Evolutionary conservation across 257 asterid species (phyloP).

Genomic region (Thymus mandschuricus): DNA sequence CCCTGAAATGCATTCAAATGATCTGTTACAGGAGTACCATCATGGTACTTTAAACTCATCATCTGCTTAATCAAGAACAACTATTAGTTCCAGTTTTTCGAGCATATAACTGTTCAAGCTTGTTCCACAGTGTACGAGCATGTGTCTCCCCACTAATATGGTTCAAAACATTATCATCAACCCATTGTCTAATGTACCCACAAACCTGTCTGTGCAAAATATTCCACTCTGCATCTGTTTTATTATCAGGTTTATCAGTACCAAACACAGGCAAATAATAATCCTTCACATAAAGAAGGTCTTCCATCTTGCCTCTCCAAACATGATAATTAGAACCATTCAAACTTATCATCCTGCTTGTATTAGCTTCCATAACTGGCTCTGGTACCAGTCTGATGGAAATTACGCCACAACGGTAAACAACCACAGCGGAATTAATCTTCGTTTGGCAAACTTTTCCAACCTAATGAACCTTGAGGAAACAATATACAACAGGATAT

Average conservation of each 20-base stretch:
- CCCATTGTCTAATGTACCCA: neutral
- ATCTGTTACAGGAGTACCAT: slow-evolving; percentile 14
- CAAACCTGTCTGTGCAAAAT: slow-evolving; percentile 5
- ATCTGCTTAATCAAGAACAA: slow-evolving; percentile 16
- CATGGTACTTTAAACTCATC: too few species aligned
- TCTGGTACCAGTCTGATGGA: too few species aligned
- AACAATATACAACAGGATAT: too few species aligned
- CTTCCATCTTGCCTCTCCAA: slow-evolving; percentile 29
- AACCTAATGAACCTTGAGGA: too few species aligned
- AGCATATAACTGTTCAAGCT: slow-evolving; percentile 24
- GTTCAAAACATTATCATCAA: slow-evolving; percentile 24
- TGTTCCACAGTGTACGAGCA: slow-evolving; percentile 17
- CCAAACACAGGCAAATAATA: slow-evolving; percentile 11
- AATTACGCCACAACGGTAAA: too few species aligned
- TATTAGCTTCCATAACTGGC: slow-evolving; percentile 16
- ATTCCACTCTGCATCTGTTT: slow-evolving; percentile 13
- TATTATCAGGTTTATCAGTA: neutral
- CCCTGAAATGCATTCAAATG: slow-evolving; percentile 31
- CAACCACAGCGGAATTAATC: too few species aligned
- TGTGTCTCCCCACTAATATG: slow-evolving; percentile 8
- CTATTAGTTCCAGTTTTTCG: slow-evolving; percentile 20
- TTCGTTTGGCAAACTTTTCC: too few species aligned
- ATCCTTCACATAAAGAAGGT: slow-evolving; percentile 28
- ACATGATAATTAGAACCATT: slow-evolving; percentile 28
- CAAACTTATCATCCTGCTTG: slow-evolving; percentile 20